Evolutionary conservation across 2,329 filamentous ascomycete genomes (phyloP), one percentile per base, ranked within the genome.

Genomic region (Calonectria multiphialidica): DNA sequence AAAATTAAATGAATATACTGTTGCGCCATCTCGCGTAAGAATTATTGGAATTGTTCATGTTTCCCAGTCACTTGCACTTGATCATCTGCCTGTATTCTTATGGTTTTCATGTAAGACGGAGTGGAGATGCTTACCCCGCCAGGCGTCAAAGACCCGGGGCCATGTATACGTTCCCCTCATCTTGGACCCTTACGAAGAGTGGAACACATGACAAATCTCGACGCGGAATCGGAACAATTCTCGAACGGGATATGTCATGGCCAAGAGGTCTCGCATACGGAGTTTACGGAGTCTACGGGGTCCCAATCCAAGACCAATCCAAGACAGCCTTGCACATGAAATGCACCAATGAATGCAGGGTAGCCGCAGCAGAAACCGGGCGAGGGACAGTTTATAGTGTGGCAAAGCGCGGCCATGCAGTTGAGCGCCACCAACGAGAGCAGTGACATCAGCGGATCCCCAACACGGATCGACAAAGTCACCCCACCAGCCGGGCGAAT

Each of bases 361-460:
- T 21, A 40, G 28, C 33, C 45, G 16, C 16, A 70, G 65, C 18
- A 49, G 57, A 47, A 42, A 44, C 12, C 62, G n/a, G 66, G 21
- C 21, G 28, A 40, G 42, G 10, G n/a, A n/a, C 35, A 59, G 49
- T 15, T 8, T 62, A 37, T 44, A 40, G 50, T 49, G 50, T 55
- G 47, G 53, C 42, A 35, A 70, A 59, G 25, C 40, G 61, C 70
- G 42, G 66, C 42, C 61, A 18, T 68, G 68, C 63, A 30, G 44
- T 71, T 68, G 65, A 73, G 73, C 72, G 72, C 73, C 73, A 74
- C 73, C 49, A 37, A 64, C 21, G 21, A 30, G 30, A 61, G 47
- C 65, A 25, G 72, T 75, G 72, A 74, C 74, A 75, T 75, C 67
- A 70, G 74, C 67, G 68, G 64, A 71, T 71, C 74, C 73, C 72